Evolutionary conservation across 495 filamentous ascomycete genomes (phyloP).

Genomic region (Xylaria intraflava): DNA sequence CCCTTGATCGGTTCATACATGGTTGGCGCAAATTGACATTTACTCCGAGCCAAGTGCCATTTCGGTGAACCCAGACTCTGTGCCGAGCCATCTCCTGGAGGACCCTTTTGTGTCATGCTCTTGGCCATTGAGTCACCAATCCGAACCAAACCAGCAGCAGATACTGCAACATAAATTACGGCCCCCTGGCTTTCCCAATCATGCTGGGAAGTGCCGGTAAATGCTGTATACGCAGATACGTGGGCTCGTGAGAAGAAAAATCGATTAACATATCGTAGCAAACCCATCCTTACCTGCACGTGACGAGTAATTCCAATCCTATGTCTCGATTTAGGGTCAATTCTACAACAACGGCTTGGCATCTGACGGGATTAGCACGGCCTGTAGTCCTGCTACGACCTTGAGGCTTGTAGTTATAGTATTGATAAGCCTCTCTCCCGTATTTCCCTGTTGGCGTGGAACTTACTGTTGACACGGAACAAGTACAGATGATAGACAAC

Average conservation of each 20-base stretch:
- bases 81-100: neutral
- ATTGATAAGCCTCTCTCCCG: too few relatives aligned
- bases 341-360: neutral
- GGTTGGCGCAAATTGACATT: slow-evolving; percentile 10
- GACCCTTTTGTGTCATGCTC: neutral
- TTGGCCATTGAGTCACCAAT: neutral
- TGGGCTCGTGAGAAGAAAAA: neutral
- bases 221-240: neutral
- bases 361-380: too few relatives aligned
- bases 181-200: neutral
- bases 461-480: too few relatives aligned
- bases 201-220: neutral
- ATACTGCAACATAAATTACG: neutral
- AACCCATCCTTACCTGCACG: neutral
- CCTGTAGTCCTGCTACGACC: too few relatives aligned
- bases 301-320: neutral
- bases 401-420: too few relatives aligned
- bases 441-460: too few relatives aligned
- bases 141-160: neutral
- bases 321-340: neutral
- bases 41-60: slow-evolving; percentile 2
- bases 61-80: neutral
- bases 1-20: slow-evolving; percentile 15
- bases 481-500: too few relatives aligned
- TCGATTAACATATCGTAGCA: neutral